Base-by-base conservation (phyloP, 768 basidiomycete genomes). In the Naganishia vaughanmartiniae region DNA sequence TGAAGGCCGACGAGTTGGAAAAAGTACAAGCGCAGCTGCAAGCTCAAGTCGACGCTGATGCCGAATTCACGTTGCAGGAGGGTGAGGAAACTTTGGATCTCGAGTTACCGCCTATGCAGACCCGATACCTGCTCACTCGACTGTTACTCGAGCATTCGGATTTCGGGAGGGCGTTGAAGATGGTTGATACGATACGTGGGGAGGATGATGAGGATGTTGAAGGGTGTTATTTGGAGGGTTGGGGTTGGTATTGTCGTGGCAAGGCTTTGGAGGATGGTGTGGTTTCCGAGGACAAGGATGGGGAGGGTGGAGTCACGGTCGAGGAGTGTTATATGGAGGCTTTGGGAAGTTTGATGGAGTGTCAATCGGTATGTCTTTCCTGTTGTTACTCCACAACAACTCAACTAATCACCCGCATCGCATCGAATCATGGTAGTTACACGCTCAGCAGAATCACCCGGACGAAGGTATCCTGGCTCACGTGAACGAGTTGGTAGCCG, bases 141-240 rank as follows among this genome's bases (percentile, higher is more conserved):
- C 82, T 92, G 0, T 89, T 93, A 77, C 84, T 94, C 28, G 93
- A 96, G 79, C 84, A 93, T 24, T 81, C 84, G 2, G 82, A 89
- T 4, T 90, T 87, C 77, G 83, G 87, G 0, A 87, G 88, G 30
- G 92, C 92, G 0, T 81, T 94, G 6, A 80, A 88, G 14, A 87
- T 93, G 17, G 81, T 95, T 31, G 87, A 90, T 54, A 90, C 89
- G 15, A 85, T 93, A 12, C 88, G 93, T 81, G 86, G 89, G 12
- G 81, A 88, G 0, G 92, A 94, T 79, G 90, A 93, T 73, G 86
- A 91, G 76, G 89, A 91, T 66, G 88, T 93, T 15, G 92, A 94
- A 75, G 93, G 89, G 0, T 94, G 93, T 89, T 95, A 95, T 77
- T 86, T 95, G 33, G 92, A 94, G 81, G 93, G 92, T 66, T 96